Evolutionary conservation across 192 early-diverging fungal species (phyloP).

Genomic region (Mortierella alpina): DNA sequence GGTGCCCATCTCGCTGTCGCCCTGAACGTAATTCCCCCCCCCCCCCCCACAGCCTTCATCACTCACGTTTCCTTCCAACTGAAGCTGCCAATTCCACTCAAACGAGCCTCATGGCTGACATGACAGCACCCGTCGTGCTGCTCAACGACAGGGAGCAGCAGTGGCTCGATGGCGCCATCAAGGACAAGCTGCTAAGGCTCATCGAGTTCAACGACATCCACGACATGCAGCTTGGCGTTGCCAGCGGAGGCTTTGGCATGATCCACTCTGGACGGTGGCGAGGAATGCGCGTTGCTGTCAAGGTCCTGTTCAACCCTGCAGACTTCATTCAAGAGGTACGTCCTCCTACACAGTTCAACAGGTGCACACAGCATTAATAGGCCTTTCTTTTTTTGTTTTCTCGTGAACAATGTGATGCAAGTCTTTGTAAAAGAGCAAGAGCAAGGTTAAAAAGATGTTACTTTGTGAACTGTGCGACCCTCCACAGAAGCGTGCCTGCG

Average conservation of each 20-base stretch:
- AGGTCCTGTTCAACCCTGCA: slow-evolving; percentile 40
- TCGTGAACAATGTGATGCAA: not conserved
- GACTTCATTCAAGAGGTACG: slow-evolving; percentile 54
- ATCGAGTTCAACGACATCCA: slow-evolving; percentile 43
- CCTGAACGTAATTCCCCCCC: not conserved
- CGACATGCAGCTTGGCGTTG: slow-evolving; percentile 30
- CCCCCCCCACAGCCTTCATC: not conserved
- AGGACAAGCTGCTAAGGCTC: slow-evolving; percentile 32
- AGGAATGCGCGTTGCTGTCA: slow-evolving; percentile 42
- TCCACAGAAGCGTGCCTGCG: too few species aligned
- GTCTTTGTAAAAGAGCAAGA: not conserved
- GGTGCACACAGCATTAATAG: not conserved
- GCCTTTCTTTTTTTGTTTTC: not conserved
- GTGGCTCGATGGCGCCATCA: slow-evolving; percentile 44
- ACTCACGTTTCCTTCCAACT: not conserved
- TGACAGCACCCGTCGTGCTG: slow-evolving; percentile 44
- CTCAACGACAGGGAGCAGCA: slow-evolving; percentile 45
- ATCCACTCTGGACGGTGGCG: slow-evolving; percentile 44
- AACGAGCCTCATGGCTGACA: slow-evolving; percentile 27
- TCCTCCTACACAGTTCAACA: not conserved
- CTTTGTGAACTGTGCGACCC: too few species aligned
- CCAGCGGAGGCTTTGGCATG: slow-evolving; percentile 47
- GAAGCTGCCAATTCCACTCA: not conserved
- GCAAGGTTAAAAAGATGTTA: too few species aligned
- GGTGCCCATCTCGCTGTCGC: not conserved